Evolutionary conservation across 305 asterid species (phyloP).

Genomic region (Fraxinus baroniana): DNA sequence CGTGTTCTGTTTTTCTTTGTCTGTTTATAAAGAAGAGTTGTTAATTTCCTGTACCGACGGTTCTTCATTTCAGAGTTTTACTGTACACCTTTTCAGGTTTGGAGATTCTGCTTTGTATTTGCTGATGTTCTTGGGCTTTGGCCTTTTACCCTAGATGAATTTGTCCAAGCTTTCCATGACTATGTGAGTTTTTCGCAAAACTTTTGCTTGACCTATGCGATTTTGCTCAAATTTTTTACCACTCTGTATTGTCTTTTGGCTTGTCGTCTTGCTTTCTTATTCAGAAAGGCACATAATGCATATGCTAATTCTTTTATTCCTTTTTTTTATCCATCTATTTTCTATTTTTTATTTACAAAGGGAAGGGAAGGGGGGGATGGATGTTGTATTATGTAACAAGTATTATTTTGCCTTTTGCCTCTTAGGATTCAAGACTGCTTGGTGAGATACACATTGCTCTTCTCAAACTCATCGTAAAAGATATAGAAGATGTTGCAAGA

Average conservation of each 20-base stretch:
- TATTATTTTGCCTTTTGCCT: constrained; percentile 25
- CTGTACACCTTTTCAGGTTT: constrained; percentile 58
- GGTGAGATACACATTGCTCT: constrained; percentile 82
- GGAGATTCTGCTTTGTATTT: constrained; percentile 93
- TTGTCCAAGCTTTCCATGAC: constrained; percentile 93
- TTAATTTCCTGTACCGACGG: background rate
- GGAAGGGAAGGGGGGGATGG: background rate
- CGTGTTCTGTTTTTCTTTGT: background rate
- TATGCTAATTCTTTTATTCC: background rate
- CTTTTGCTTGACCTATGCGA: constrained; percentile 5
- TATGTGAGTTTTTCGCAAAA: constrained; percentile 59
- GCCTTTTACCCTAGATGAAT: constrained; percentile 98
- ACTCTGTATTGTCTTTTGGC: background rate
- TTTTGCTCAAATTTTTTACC: background rate
- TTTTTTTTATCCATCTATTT: background rate
- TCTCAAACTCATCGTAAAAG: constrained; percentile 77
- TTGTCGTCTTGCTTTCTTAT: constrained; percentile 9
- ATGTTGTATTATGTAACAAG: background rate
- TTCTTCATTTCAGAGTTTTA: constrained; percentile 17
- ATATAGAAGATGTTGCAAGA: constrained; percentile 94
- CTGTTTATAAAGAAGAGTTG: background rate
- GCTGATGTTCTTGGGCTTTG: constrained; percentile 96
- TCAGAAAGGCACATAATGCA: background rate
- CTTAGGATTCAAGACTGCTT: constrained; percentile 90
- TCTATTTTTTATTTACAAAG: background rate